Percentiles rank a stretch among this genome's conserved stretches.
These are phyloP conservation scores for Lithospermum erythrorhizon DNA, from an alignment of 257 asterid genomes.

Conservation along the genomic window DNA sequence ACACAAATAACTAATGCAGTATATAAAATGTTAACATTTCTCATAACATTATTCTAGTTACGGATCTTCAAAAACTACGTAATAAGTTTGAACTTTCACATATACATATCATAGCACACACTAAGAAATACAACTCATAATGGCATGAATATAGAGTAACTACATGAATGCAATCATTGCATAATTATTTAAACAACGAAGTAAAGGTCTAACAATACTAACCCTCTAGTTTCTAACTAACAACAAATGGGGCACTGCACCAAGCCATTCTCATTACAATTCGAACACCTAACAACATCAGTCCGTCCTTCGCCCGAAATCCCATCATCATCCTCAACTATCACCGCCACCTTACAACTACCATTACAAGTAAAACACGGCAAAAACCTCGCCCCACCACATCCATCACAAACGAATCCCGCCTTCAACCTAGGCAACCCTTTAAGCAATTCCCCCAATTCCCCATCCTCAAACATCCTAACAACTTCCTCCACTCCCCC, in stretches of 20 bases:
- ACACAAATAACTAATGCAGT: no score
- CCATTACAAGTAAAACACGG: conserved; percentile 73
- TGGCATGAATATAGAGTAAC: neutral
- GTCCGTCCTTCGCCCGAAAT: conserved; percentile 18
- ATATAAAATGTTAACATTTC: no score
- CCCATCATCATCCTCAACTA: neutral
- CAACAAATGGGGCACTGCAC: conserved; percentile 61
- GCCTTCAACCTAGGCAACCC: conserved; percentile 47
- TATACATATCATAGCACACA: neutral
- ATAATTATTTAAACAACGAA: neutral
- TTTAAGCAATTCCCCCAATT: conserved; percentile 37
- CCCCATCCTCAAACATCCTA: conserved; percentile 58
- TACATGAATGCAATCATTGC: neutral
- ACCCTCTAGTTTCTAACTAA: conserved; percentile 16
- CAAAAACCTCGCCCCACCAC: conserved; percentile 71
- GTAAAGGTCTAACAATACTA: neutral
- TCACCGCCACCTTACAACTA: conserved; percentile 53
- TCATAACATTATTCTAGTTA: no score
- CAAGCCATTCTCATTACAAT: conserved; percentile 82
- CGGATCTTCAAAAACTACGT: no score
- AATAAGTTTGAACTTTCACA: no score
- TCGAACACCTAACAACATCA: conserved; percentile 39
- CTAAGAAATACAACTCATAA: neutral
- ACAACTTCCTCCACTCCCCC: conserved; percentile 78
- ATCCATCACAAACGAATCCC: conserved; percentile 60